Percentiles rank a stretch among this genome's conserved stretches.
Evolutionary conservation across 2,329 filamentous ascomycete species (phyloP).

Genomic region (Penicillium palitans): DNA sequence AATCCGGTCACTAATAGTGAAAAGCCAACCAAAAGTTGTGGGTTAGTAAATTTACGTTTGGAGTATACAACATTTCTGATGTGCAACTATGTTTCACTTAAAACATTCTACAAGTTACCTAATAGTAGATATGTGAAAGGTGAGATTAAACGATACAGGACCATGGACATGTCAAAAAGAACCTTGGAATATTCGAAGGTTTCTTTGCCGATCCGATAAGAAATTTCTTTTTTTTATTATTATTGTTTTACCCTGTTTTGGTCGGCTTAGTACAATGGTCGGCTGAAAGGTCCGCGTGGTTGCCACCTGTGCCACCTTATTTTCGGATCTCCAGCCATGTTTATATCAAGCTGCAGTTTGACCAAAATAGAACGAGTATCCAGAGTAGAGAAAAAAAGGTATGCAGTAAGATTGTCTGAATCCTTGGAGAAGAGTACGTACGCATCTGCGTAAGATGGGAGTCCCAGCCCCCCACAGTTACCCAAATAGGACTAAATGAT

Average conservation of each 20-base stretch:
- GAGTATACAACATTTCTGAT: background rate
- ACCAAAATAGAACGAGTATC: background rate
- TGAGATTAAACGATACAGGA: background rate
- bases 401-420: background rate
- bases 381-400: background rate
- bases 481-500: constrained; percentile 9
- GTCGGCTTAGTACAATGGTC: background rate
- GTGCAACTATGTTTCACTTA: background rate
- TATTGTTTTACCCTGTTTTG: background rate
- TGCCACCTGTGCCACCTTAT: constrained; percentile 2
- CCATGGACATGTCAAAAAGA: background rate
- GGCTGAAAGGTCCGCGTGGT: background rate
- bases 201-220: background rate
- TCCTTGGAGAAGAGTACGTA: constrained; percentile 4
- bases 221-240: background rate
- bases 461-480: constrained; percentile 2
- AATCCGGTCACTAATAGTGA: background rate
- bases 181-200: background rate
- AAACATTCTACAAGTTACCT: background rate
- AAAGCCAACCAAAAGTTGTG: background rate
- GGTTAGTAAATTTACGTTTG: background rate
- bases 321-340: background rate
- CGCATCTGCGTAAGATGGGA: constrained; percentile 8
- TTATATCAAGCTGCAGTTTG: background rate
- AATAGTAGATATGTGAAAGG: background rate